These are phyloP conservation scores for Cladosporium velox DNA, from an alignment of 2,329 filamentous ascomycete species.

Conservation along the genomic window DNA sequence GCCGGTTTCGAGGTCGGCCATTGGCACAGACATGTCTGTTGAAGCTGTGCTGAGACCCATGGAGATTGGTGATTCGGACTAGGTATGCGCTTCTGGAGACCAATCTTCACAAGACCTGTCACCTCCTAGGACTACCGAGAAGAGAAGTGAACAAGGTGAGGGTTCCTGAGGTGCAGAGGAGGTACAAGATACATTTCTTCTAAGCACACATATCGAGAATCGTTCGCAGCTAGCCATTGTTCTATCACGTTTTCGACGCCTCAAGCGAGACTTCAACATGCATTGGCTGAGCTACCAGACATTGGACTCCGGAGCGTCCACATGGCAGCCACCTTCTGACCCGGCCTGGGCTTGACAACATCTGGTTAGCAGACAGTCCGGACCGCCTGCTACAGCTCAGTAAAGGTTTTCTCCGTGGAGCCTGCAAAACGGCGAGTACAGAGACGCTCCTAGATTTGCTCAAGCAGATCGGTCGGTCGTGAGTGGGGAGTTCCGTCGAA, in stretches of 20 bases:
- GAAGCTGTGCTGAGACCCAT: slow-evolving; percentile 6
- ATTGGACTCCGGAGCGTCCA: not conserved
- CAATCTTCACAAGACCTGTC: not conserved
- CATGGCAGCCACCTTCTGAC: not conserved
- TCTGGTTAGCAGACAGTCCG: not conserved
- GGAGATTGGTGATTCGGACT: too few species aligned
- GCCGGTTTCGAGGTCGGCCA: slow-evolving; percentile 25
- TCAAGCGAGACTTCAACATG: slow-evolving; percentile 1
- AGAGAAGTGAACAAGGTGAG: not conserved
- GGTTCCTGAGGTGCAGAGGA: not conserved
- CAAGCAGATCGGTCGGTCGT: not conserved
- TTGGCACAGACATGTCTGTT: slow-evolving; percentile 2
- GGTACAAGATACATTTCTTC: not conserved
- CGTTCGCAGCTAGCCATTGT: not conserved
- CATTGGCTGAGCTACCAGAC: not conserved
- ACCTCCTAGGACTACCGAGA: too few species aligned
- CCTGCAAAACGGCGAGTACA: not conserved
- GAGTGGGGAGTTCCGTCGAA: not conserved
- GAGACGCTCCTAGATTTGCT: not conserved
- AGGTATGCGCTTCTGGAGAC: not conserved
- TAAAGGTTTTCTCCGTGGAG: not conserved
- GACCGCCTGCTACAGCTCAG: not conserved
- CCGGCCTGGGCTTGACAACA: not conserved
- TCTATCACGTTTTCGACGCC: not conserved
- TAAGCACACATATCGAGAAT: not conserved